Conservation (phyloP, 2,329 filamentous ascomycete species). For the Penicillium brevicompactum region DNA sequence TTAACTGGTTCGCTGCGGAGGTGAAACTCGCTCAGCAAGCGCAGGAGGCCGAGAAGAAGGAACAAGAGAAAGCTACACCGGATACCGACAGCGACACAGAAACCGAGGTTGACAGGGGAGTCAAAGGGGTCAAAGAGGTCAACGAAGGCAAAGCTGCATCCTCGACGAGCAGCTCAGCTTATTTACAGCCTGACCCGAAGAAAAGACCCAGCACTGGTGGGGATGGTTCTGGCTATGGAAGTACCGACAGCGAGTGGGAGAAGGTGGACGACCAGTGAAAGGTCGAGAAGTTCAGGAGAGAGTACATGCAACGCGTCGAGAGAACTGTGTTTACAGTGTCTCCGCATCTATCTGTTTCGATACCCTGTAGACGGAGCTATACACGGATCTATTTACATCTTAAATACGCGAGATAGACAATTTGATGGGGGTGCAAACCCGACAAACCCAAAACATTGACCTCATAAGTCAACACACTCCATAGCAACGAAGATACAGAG, state of each 20-base stretch:
- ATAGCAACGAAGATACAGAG: not conserved
- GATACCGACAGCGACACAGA: slow-evolving; percentile 49
- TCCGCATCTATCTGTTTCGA: not conserved
- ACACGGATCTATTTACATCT: not conserved
- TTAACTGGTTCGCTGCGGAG: slow-evolving; percentile 93
- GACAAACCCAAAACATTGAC: slow-evolving; percentile 4
- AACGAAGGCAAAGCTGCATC: slow-evolving; percentile 11
- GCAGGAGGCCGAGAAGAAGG: slow-evolving; percentile 47
- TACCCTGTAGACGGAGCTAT: not conserved
- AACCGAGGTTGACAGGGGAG: slow-evolving; percentile 33
- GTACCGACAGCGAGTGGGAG: slow-evolving; percentile 97
- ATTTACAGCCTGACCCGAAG: slow-evolving; percentile 42
- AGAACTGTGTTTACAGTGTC: not conserved
- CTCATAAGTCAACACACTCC: not conserved
- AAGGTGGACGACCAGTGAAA: slow-evolving; percentile 66
- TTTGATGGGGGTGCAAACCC: not conserved
- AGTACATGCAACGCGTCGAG: not conserved
- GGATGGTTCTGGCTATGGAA: slow-evolving; percentile 59
- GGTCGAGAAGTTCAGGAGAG: not conserved
- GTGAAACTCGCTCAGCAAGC: slow-evolving; percentile 54
- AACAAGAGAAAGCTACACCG: slow-evolving; percentile 41
- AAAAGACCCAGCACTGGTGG: slow-evolving; percentile 50
- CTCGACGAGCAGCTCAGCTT: slow-evolving; percentile 21
- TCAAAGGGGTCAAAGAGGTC: slow-evolving; percentile 6
- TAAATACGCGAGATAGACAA: not conserved